Conservation (phyloP, 257 asterid genomes). For the Solanum virginianum region DNA sequence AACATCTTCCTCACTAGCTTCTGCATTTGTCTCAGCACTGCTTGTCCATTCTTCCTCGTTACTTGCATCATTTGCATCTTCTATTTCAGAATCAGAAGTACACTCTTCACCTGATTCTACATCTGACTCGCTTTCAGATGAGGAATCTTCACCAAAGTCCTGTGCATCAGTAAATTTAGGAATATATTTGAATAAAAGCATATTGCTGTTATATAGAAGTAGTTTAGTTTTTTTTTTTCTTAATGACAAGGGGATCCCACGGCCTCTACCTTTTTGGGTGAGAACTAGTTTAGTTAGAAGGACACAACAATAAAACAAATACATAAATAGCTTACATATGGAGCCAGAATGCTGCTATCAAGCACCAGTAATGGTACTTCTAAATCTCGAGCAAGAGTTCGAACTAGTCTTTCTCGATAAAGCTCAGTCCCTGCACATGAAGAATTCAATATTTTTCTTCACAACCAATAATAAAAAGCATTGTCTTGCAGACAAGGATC, state of each 20-base stretch:
- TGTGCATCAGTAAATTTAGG: constrained; percentile 4
- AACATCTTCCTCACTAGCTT: constrained; percentile 68
- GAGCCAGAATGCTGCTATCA: constrained; percentile 81
- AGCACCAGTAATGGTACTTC: constrained; percentile 83
- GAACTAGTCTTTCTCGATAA: constrained; percentile 90
- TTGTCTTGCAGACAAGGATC: too few species aligned
- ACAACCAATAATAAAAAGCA: background rate
- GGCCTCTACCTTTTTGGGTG: too few species aligned
- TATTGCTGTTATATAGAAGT: background rate
- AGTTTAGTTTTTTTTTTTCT: background rate
- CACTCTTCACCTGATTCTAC: constrained; percentile 44
- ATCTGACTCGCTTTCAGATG: constrained; percentile 67
- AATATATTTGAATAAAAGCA: background rate
- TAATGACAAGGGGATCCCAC: too few species aligned
- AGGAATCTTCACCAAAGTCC: constrained; percentile 67
- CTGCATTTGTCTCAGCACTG: constrained; percentile 54
- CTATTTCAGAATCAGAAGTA: constrained; percentile 71
- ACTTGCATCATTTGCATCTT: constrained; percentile 61
- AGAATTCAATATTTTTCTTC: constrained; percentile 3
- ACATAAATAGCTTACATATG: constrained; percentile 50
- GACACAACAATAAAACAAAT: background rate
- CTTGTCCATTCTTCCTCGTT: constrained; percentile 80
- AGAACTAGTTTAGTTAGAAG: background rate
- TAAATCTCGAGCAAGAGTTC: constrained; percentile 82
- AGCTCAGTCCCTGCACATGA: constrained; percentile 74